Evolutionary conservation across 495 filamentous ascomycete species (phyloP), one percentile per base, ranked within the genome.

Genomic region (Penicillium antarcticum): DNA sequence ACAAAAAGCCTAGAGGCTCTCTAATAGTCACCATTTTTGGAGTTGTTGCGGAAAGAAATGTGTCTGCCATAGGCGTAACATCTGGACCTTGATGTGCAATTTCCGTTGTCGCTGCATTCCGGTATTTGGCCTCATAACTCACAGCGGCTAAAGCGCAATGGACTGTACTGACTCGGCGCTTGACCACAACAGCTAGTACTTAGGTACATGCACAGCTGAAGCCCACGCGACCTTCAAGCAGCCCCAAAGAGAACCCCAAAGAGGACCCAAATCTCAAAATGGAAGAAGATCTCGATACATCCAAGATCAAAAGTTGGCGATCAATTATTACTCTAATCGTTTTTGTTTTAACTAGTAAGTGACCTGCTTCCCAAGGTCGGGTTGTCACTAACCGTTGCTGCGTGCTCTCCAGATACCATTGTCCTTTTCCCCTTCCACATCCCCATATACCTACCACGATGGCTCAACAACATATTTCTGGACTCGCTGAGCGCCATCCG

Each of bases 381-480:
- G 24, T 3, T 45, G 46, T 19, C 14, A 35, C 43, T 49, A 38
- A 48, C 52, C 26, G 42, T 39, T 32, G 17, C 38, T 44, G n/a
- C 45, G 45, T 38, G 8, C 36, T 11, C n/a, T 2, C 24, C 52
- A 85, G 83, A 87, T 69, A 68, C 86, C 42, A 67, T 78, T 24
- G 84, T 87, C 11, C 73, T 87, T 33, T 85, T 82, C 42, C 84
- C 84, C 3, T 86, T 83, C 44, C 74, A 81, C 55, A 67, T 86
- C 11, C 81, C 81, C 3, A 55, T 86, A 7, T 76, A 67, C 52
- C 26, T 86, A 8, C 84, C 84, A 13, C 68, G 76, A 44, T 49
- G 31, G 42, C 42, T 84, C 11, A 68, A 34, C 40, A 63, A 81
- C 52, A 67, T 51, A 48, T 39, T 77, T 31, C 42, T 74, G 21